Percentiles rank a stretch among this genome's conserved stretches.
These are phyloP conservation scores for Aspergillus tamarii DNA, from an alignment of 2,329 filamentous ascomycete species.

Conservation along the genomic window DNA sequence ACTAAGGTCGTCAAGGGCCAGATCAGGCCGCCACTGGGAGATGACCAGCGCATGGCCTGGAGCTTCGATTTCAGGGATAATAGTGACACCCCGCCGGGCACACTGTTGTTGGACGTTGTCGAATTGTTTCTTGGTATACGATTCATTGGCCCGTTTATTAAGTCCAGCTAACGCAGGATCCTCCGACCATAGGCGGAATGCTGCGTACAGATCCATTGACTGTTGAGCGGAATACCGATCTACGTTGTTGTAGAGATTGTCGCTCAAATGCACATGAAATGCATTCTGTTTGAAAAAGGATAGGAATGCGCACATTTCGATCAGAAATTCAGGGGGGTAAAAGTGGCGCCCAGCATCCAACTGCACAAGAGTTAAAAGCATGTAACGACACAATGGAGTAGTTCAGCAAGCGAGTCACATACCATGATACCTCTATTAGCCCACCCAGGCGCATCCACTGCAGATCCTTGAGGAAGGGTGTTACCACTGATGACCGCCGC, in stretches of 20 bases:
- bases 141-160: conserved; percentile 56
- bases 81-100: conserved; percentile 56
- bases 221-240: conserved; percentile 49
- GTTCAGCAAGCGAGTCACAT: conserved; percentile 34
- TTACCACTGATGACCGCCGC: conserved; percentile 41
- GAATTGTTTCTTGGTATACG: conserved; percentile 54
- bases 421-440: conserved; percentile 49
- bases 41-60: conserved; percentile 60
- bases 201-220: conserved; percentile 52
- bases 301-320: conserved; percentile 59
- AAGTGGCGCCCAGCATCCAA: conserved; percentile 55
- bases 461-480: conserved; percentile 47
- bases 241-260: conserved; percentile 51
- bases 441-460: conserved; percentile 56
- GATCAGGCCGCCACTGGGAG: conserved; percentile 59
- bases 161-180: conserved; percentile 52
- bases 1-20: conserved; percentile 53
- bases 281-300: conserved; percentile 63
- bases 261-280: conserved; percentile 59
- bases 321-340: conserved; percentile 56
- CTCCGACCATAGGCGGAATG: conserved; percentile 57
- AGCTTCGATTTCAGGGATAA: conserved; percentile 61
- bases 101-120: conserved; percentile 55
- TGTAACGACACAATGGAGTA: not conserved
- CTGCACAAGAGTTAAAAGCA: not conserved